Evolutionary conservation across 768 basidiomycete genomes (phyloP), one percentile per base, ranked within the genome.

Genomic region (Russula sp.): DNA sequence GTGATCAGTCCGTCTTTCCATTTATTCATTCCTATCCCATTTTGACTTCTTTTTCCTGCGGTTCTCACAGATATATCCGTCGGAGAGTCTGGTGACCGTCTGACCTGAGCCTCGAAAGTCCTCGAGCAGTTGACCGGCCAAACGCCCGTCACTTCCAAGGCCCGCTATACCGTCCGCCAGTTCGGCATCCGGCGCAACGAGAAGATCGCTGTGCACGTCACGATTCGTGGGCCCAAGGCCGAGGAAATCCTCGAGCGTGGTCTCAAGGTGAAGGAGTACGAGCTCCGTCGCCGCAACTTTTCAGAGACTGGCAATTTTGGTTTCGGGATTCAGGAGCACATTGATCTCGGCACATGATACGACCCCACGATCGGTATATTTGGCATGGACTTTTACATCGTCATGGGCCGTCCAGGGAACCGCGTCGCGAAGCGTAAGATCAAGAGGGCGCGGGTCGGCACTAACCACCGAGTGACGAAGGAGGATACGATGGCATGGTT

Each of bases 61-160:
- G n/a, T n/a, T n/a, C n/a, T n/a, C n/a, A n/a, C 73, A 95, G 96
- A 99, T 87, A 99, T 99, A 79, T 97, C 94, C 71, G 97, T 99
- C 72, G 97, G 97, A 75, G 97, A 98, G 32, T 59, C 59, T 20
- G 59, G 59, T 59, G 59, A 59, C 10, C 59, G 59, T 59, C 51
- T 59, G 32, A 59, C 59, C 5, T 50, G 59, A 45, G 59, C 59
- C 14, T 59, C 59, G 2, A 59, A 59, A 45, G 59, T 59, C 50
- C 59, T 59, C 20, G 59, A 59, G 22, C 59, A 59, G 44, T 20
- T 59, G 14, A 59, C 59, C 8, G 59, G 59, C 40, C 59, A 59
- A 52, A 52, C 59, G 18, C 59, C 59, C 16, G 59, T 59, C 37
- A 97, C 95, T 70, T 98, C 95, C 75, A 99, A 98, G 84, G 97